These are phyloP conservation scores for Adiantum capillusveneris DNA, from an alignment of 75 land plant species.

Conservation along the genomic window DNA sequence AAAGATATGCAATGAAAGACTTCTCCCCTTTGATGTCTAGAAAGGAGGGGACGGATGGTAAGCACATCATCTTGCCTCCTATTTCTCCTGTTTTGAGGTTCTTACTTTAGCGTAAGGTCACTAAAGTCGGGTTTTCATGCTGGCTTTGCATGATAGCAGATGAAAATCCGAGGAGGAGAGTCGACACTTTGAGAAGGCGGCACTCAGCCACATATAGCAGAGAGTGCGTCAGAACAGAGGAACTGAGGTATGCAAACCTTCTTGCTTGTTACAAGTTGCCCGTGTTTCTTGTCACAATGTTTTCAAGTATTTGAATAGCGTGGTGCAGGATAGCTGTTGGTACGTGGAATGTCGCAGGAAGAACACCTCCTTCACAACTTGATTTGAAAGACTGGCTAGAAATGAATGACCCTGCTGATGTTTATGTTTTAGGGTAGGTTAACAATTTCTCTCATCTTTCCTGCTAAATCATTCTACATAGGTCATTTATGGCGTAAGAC, in stretches of 20 bases:
- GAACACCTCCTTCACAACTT: slow-evolving; percentile 57
- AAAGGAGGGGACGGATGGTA: neutral
- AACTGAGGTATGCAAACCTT: slow-evolving; percentile 38
- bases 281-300: neutral
- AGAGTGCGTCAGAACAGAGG: slow-evolving; percentile 51
- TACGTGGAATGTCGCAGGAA: slow-evolving; percentile 96
- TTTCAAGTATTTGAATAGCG: neutral
- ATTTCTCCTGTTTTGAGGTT: neutral
- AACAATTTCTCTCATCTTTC: no score
- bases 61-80: neutral
- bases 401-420: slow-evolving; percentile 64
- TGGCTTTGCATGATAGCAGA: no score
- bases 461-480: no score
- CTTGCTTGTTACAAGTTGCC: neutral
- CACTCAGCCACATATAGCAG: slow-evolving; percentile 55
- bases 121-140: no score
- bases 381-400: slow-evolving; percentile 70
- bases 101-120: no score
- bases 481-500: no score
- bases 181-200: slow-evolving; percentile 22
- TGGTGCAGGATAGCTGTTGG: slow-evolving; percentile 55
- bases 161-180: no score
- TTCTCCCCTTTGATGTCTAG: neutral
- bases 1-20: neutral
- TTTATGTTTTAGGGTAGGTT: slow-evolving; percentile 86